Evolutionary conservation across 192 early-diverging fungal genomes (phyloP).

Genomic region (Coemansia sp.): DNA sequence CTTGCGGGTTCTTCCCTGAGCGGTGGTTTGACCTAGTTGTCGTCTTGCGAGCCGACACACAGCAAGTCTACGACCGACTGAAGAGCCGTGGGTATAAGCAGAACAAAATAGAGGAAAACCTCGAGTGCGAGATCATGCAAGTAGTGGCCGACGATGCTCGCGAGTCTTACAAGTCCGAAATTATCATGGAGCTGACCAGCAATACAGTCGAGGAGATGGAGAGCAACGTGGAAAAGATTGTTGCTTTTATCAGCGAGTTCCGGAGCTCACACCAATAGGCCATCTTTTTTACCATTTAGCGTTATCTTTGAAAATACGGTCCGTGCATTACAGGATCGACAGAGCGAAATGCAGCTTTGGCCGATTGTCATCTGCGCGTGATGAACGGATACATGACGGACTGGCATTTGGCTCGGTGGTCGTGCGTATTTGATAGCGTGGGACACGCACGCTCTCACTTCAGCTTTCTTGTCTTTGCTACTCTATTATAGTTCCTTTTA

Average conservation of each 20-base stretch:
- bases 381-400: not conserved
- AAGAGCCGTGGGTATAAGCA: slow-evolving; percentile 74
- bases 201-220: slow-evolving; percentile 91
- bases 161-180: slow-evolving; percentile 78
- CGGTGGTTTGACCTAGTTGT: slow-evolving; percentile 97
- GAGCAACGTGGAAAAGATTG: slow-evolving; percentile 78
- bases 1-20: slow-evolving; percentile 96
- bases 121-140: slow-evolving; percentile 98
- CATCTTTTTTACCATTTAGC: not conserved
- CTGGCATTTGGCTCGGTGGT: not conserved
- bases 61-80: slow-evolving; percentile 78
- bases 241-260: slow-evolving; percentile 64
- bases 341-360: not conserved
- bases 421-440: not conserved
- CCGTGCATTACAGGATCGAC: no score
- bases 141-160: slow-evolving; percentile 87
- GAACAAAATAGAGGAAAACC: slow-evolving; percentile 90
- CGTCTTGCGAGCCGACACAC: slow-evolving; percentile 81
- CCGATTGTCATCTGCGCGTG: not conserved
- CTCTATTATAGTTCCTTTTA: no score
- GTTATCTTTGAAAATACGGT: no score
- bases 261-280: slow-evolving; percentile 14
- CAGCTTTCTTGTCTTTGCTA: not conserved
- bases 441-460: not conserved
- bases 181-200: slow-evolving; percentile 80